These are phyloP conservation scores for Fusarium hainanense DNA, from an alignment of 2,329 filamentous ascomycete species.

Conservation along the genomic window DNA sequence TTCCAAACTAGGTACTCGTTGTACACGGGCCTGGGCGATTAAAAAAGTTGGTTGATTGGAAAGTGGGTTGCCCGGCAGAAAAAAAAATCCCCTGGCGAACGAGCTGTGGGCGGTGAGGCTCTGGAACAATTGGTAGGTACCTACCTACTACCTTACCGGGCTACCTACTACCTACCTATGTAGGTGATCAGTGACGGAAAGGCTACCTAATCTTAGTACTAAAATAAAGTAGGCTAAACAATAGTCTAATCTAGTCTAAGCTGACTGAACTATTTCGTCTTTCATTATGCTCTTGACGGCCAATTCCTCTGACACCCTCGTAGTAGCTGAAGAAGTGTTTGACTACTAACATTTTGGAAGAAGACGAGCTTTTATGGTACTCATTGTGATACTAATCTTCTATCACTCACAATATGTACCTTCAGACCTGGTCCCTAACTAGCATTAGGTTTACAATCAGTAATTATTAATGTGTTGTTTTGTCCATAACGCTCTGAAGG, in stretches of 20 bases:
- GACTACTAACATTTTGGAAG: not conserved
- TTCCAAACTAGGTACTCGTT: constrained; percentile 27
- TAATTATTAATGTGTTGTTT: not conserved
- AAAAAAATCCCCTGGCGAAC: constrained; percentile 34
- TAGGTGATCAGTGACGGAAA: not conserved
- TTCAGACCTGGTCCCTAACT: not conserved
- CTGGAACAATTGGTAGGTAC: too few species aligned
- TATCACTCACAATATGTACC: not conserved
- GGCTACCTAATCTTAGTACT: not conserved
- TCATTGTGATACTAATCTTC: not conserved
- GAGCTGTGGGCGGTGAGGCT: constrained; percentile 36
- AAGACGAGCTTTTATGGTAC: not conserved
- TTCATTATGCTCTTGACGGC: not conserved
- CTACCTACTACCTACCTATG: too few species aligned
- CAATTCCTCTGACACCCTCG: not conserved
- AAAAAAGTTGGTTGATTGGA: constrained; percentile 42
- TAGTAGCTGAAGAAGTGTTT: not conserved
- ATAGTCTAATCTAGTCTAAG: not conserved
- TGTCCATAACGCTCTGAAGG: not conserved
- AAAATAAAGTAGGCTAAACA: not conserved
- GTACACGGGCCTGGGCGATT: constrained; percentile 34
- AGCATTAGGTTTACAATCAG: not conserved
- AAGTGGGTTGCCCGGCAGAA: constrained; percentile 47
- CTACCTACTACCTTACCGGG: too few species aligned
- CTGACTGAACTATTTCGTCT: not conserved